Conservation (phyloP, 371 early-diverging fungal species). For the Mucor saturninus region DNA sequence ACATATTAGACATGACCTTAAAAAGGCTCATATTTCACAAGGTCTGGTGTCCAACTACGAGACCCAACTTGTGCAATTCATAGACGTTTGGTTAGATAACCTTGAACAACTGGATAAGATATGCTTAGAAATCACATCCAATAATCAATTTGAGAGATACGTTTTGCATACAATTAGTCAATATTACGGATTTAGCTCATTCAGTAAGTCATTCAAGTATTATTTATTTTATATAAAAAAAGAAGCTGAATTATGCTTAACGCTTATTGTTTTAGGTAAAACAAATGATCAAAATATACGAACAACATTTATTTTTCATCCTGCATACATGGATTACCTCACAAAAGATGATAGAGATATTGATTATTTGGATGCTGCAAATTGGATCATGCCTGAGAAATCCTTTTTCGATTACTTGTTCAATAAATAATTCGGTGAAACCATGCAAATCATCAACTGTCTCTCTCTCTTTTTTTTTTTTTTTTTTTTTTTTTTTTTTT, state of each 20-base stretch:
- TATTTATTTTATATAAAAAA: background rate
- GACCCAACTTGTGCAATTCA: slow-evolving; percentile 29
- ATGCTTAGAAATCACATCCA: slow-evolving; percentile 25
- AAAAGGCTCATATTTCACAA: slow-evolving; percentile 36
- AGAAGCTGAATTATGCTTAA: background rate
- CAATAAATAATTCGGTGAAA: slow-evolving; percentile 4
- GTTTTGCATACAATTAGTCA: slow-evolving; percentile 36
- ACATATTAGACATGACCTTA: slow-evolving; percentile 27
- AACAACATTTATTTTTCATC: slow-evolving; percentile 36
- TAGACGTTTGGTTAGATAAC: slow-evolving; percentile 21
- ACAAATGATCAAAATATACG: slow-evolving; percentile 26
- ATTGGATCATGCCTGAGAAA: slow-evolving; percentile 29
- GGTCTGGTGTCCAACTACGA: slow-evolving; percentile 34
- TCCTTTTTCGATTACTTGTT: slow-evolving; percentile 41
- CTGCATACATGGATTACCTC: slow-evolving; percentile 25
- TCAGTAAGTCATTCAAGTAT: slow-evolving; percentile 26
- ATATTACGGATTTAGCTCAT: slow-evolving; percentile 37
- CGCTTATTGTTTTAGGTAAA: slow-evolving; percentile 6
- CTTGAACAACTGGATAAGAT: slow-evolving; percentile 13
- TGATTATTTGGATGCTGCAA: slow-evolving; percentile 11
- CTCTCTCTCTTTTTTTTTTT: background rate
- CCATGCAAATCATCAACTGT: background rate
- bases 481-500: background rate
- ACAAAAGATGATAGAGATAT: slow-evolving; percentile 13
- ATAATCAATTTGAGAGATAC: slow-evolving; percentile 35